Conservation (phyloP, 2,329 filamentous ascomycete genomes). For the Clonostachys chloroleuca region DNA sequence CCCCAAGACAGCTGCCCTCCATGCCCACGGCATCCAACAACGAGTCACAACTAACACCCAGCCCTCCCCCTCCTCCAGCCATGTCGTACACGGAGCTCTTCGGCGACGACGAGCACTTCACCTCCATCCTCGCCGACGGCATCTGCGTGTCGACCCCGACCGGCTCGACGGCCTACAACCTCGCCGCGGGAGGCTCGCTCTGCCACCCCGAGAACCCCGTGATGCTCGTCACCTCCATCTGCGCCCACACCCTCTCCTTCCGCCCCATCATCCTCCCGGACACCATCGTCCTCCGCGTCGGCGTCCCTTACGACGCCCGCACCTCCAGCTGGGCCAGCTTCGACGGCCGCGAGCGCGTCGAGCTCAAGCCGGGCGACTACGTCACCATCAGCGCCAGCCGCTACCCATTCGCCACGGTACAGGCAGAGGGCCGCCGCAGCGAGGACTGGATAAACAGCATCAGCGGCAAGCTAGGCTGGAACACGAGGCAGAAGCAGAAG, state of each 20-base stretch:
- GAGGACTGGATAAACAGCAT: slow-evolving; percentile 85
- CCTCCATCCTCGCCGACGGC: slow-evolving; percentile 87
- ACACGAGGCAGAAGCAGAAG: slow-evolving; percentile 75
- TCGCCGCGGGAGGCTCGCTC: slow-evolving; percentile 89
- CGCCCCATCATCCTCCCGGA: slow-evolving; percentile 95
- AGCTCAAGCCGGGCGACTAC: slow-evolving; percentile 75
- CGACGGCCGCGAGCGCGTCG: slow-evolving; percentile 85
- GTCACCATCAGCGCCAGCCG: slow-evolving; percentile 78
- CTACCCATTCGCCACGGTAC: slow-evolving; percentile 75
- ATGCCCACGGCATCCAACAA: background rate
- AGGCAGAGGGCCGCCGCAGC: slow-evolving; percentile 62
- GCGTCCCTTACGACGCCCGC: slow-evolving; percentile 90
- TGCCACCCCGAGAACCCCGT: slow-evolving; percentile 97
- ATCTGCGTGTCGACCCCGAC: slow-evolving; percentile 93
- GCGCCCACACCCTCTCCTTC: slow-evolving; percentile 91
- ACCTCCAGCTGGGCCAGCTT: slow-evolving; percentile 97
- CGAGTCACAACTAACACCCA: background rate
- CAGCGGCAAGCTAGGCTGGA: slow-evolving; percentile 75
- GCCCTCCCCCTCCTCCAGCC: slow-evolving; percentile 37
- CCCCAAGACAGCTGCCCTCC: background rate
- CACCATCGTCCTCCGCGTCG: slow-evolving; percentile 87
- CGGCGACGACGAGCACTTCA: slow-evolving; percentile 93
- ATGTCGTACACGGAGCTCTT: slow-evolving; percentile 93
- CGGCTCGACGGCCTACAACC: slow-evolving; percentile 91
- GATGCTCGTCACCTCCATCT: slow-evolving; percentile 91